These are phyloP conservation scores for Globisporangium iwayamae DNA, from an alignment of 352 stramenopile genomes.

Conservation along the genomic window DNA sequence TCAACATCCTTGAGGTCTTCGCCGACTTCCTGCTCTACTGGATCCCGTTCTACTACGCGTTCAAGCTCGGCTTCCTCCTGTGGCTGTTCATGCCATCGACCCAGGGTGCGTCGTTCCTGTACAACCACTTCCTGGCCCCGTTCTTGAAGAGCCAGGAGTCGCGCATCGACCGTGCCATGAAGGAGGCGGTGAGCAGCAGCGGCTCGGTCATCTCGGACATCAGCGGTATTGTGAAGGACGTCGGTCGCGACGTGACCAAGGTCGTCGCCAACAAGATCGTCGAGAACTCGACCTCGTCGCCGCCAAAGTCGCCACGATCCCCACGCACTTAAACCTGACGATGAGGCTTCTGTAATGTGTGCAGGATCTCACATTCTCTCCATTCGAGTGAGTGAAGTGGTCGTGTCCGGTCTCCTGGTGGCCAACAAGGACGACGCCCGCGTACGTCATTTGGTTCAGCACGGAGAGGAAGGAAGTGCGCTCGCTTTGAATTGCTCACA, in stretches of 20 bases:
- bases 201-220: constrained; percentile 80
- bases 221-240: constrained; percentile 67
- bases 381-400: background rate
- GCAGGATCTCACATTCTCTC: constrained; percentile 5
- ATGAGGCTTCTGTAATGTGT: constrained; percentile 9
- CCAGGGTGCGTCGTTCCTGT: constrained; percentile 93
- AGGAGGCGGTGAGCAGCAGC: constrained; percentile 73
- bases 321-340: constrained; percentile 10
- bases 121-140: constrained; percentile 90
- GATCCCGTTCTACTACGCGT: constrained; percentile 98
- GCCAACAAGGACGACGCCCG: background rate
- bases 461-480: background rate
- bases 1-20: constrained; percentile 96
- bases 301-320: constrained; percentile 23
- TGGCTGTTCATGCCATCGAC: constrained; percentile 98
- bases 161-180: constrained; percentile 83
- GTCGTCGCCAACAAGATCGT: constrained; percentile 74
- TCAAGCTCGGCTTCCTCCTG: constrained; percentile 97
- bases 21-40: constrained; percentile 95
- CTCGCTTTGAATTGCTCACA: constrained; percentile 6
- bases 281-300: constrained; percentile 36
- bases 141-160: constrained; percentile 83
- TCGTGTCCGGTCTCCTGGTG: background rate
- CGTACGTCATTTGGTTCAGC: background rate
- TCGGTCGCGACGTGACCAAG: constrained; percentile 72